Base-by-base conservation (phyloP, 2,329 filamentous ascomycete genomes). In the Neonectria neomacrospora region DNA sequence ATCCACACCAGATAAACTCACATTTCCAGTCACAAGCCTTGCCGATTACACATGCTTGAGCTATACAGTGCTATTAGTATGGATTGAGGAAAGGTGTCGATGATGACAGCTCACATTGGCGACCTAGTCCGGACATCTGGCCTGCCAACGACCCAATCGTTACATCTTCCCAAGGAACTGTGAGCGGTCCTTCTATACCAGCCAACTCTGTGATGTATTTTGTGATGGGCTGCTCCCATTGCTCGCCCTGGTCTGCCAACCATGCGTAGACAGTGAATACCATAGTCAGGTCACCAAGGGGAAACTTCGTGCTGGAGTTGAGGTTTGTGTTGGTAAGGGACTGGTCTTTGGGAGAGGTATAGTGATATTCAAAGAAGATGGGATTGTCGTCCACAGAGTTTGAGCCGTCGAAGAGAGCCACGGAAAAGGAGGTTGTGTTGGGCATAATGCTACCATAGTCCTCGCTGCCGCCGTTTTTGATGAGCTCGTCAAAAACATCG, bases 231-330 rank as follows among this genome's bases (percentile, higher is more conserved):
- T 60, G 63, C 20, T 72, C 64, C 76, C 75, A 78, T 0, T 67
- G 52, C 3, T 72, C 71, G 0, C 76, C 75, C 32, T 73, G 66
- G 18, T 73, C 61, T 3, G 68, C 69, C 0, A 78, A 67, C 76
- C 76, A 78, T 0, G 74, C 50, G 22, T 78, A 78, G 1, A 76
- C 72, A 0, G 75, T 78, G 42, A 78, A 75, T 0, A 78, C 51
- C 68, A 76, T 74, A 2, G 72, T 77, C 12, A 78, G 42, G 8
- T 73, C 71, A 0, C 76, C 76, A 1, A 76, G 12, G 0, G 73
- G 73, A 3, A 77, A 73, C 1, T 58, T 61, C 2, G 76, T 76
- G 14, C 69, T 28, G 0, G 58, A 45, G 0, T 70, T 71, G 3
- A 78, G 20, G 1, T 61, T 69, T 1, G 37, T 3, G 6, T 68